phyloP scores from a whole-genome alignment of 148 eudicot species.

The Rhododendron vialii region DNA sequence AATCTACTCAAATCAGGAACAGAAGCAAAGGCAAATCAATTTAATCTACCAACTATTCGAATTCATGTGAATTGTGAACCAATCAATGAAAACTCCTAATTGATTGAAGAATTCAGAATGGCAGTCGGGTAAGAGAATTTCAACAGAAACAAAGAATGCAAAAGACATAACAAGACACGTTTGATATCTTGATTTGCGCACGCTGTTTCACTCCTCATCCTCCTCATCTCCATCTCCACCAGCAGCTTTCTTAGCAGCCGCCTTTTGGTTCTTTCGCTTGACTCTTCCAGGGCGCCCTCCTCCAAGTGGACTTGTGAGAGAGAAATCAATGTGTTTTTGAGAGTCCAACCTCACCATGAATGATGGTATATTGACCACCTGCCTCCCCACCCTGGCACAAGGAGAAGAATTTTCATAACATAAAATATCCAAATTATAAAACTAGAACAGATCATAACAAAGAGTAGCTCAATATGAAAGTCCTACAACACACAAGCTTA shows the following conservation, averaged over 20 bases:
- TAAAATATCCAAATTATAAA: background rate
- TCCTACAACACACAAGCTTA: background rate
- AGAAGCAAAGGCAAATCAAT: background rate
- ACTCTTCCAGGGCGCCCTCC: constrained; percentile 20
- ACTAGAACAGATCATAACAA: background rate
- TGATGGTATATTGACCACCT: constrained; percentile 16
- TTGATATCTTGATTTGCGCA: background rate
- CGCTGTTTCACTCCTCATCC: constrained; percentile 15
- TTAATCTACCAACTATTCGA: background rate
- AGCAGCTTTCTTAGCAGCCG: constrained; percentile 16
- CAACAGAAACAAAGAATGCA: background rate
- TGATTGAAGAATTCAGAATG: background rate
- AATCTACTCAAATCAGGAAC: background rate
- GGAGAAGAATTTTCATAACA: background rate
- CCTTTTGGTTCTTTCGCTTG: constrained; percentile 16
- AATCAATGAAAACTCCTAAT: constrained; percentile 2
- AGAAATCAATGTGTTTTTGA: constrained; percentile 22
- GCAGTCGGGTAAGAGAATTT: background rate
- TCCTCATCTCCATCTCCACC: constrained; percentile 20
- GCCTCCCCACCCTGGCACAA: constrained; percentile 12
- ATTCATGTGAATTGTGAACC: background rate
- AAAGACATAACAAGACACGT: background rate
- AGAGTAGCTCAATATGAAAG: background rate
- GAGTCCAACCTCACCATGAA: constrained; percentile 23
- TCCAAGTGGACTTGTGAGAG: constrained; percentile 16